Conservation (phyloP, 805 yeast species). For the Jamesozyma piceae region DNA sequence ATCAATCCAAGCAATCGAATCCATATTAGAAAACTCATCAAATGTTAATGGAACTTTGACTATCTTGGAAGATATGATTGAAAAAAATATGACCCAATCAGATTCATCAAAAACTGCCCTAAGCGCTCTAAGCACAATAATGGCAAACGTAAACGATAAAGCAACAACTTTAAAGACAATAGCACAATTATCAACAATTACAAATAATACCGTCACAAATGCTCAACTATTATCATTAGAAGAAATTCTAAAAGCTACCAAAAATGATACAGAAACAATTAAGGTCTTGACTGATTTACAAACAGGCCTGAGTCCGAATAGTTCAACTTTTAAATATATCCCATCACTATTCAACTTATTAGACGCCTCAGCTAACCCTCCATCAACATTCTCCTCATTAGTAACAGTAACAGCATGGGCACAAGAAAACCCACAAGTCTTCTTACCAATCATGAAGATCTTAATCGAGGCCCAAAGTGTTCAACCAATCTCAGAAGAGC, state of each 20-base stretch:
- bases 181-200: constrained; percentile 12
- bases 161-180: constrained; percentile 15
- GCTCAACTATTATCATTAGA: constrained; percentile 18
- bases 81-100: constrained; percentile 16
- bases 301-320: constrained; percentile 10
- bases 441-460: constrained; percentile 19
- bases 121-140: constrained; percentile 12
- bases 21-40: constrained; percentile 12
- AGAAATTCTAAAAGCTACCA: constrained; percentile 15
- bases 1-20: constrained; percentile 16
- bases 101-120: constrained; percentile 18
- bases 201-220: constrained; percentile 16
- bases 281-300: constrained; percentile 8
- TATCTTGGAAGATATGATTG: constrained; percentile 11
- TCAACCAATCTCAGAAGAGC: constrained; percentile 14
- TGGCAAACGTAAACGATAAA: constrained; percentile 13
- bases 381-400: constrained; percentile 17
- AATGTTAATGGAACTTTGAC: constrained; percentile 15
- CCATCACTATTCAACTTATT: constrained; percentile 19
- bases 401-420: constrained; percentile 22
- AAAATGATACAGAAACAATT: constrained; percentile 17
- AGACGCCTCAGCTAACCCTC: constrained; percentile 16
- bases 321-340: constrained; percentile 14
- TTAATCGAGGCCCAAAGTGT: constrained; percentile 13
- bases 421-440: constrained; percentile 16